phyloP scores from a whole-genome alignment of 768 basidiomycete genomes.

The Krasilnikovozyma curviuscula region DNA sequence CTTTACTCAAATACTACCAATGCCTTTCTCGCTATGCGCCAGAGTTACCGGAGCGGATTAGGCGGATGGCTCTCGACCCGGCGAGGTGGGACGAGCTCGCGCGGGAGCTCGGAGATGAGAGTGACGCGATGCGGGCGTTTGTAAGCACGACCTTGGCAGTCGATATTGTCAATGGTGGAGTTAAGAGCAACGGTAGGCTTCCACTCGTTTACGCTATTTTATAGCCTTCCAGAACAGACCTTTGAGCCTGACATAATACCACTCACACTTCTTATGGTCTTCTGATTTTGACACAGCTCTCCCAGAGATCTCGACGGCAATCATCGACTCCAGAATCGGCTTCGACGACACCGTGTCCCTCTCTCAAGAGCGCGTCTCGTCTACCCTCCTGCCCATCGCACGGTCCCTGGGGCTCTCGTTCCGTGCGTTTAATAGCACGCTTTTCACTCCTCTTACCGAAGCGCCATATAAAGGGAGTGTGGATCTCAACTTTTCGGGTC shows the following conservation, averaged over 20 bases:
- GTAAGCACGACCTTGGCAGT: slow-evolving; percentile 6
- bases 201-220: not conserved
- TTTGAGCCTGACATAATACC: too few species aligned
- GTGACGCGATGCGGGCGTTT: slow-evolving; percentile 4
- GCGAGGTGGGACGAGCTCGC: slow-evolving; percentile 3
- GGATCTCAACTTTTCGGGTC: too few species aligned
- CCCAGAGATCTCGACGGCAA: slow-evolving; percentile 15
- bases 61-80: not conserved
- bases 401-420: too few species aligned
- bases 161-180: slow-evolving; percentile 7
- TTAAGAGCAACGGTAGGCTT: not conserved
- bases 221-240: too few species aligned
- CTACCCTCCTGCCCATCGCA: too few species aligned
- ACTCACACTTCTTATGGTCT: too few species aligned
- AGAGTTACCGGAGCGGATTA: not conserved
- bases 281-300: too few species aligned
- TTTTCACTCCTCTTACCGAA: too few species aligned
- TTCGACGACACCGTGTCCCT: too few species aligned
- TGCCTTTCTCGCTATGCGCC: not conserved
- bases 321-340: slow-evolving; percentile 25
- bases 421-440: too few species aligned
- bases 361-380: too few species aligned
- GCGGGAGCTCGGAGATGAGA: slow-evolving; percentile 1
- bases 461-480: too few species aligned
- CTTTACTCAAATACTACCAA: not conserved